Base-by-base conservation (phyloP, 1,284 basidiomycete genomes). In the Laetiporus sulphureus region DNA sequence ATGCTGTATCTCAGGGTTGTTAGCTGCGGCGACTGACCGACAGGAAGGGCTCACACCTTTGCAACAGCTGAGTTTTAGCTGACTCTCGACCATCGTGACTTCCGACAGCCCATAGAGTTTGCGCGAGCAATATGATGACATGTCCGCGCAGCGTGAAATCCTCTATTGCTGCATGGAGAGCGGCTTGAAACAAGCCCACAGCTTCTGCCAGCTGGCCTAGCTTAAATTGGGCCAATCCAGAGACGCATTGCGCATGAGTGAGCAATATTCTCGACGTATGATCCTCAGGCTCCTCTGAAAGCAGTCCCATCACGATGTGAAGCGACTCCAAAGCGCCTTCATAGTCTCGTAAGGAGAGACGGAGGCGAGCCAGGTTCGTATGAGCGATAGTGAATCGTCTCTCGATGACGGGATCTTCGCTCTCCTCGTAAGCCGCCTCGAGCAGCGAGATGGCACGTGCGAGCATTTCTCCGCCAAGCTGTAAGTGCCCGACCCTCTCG, bases 341-440 rank as follows among this genome's bases (percentile, higher is more conserved):
- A 53, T 80, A 79, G 36, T 86, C 72, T 3, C 68, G 66, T 0
- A 69, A 57, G 0, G 82, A 70, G 8, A 97, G 67, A 10, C 77
- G 72, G 19, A 97, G 63, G 13, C 96, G 77, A 0, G 84, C 96
- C 5, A 93, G 66, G 48, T 91, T 97, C 25, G 76, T 68, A 46
- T 92, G 86, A 0, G 93, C 90, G 23, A 93, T 77, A 5, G 79
- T 79, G 59, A 88, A 99, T 46, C 78, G 79, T 20, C 72, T 66
- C 59, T 97, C 95, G 13, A 90, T 76, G 15, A 71, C 64, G 0
- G 79, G 57, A 38, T 88, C 84, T 59, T 99, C 96, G 1, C 76
- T 77, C 39, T 83, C 79, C 60, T 99, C 96, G 61, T 97, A 99
- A 22, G 78, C 72, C 2, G 80, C 73, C 62, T 99, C 96, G 18